Evolutionary conservation across 768 basidiomycete genomes (phyloP), one percentile per base, ranked within the genome.

Genomic region (Mycena olivaceomarginata): DNA sequence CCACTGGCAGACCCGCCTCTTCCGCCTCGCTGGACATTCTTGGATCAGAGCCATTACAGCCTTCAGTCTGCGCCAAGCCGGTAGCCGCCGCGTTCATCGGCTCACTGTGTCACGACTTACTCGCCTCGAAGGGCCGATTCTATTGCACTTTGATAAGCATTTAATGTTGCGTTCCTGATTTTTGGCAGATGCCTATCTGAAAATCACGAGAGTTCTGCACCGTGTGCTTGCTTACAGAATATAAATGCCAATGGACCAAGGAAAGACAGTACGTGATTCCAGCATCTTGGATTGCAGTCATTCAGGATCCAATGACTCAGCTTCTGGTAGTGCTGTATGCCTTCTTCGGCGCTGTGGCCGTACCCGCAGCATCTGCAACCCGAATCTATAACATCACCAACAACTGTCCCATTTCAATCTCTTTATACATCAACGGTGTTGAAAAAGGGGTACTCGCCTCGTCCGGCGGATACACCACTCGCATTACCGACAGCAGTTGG

Each of bases 101-200:
- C 43, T 45, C 43, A 45, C 43, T 45, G 43, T 45, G 43, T 45
- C 43, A 45, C 43, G 1, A 45, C 4, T 45, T 45, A 15, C 43
- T 45, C 43, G 43, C 18, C 48, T 51, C 48, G 48, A 51, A 51
- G 48, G 48, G 48, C 7, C 48, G 48, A 51, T 51, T 51, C 48
- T 51, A 51, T 51, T 12, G 48, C 48, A 51, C 48, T 51, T 10
- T 51, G 48, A 51, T 51, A 51, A 51, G 48, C 13, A 51, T 51
- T 51, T 51, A 51, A 51, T 51, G 48, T 51, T 51, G 48, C 48
- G 48, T 51, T 51, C 48, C 48, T 51, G 48, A 51, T 51, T 51
- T 51, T 51, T 51, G 48, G 48, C 48, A 51, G 48, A 51, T 51
- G 48, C 48, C 48, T 51, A 10, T 51, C 16, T 51, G 13, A 51